Conservation (phyloP, 495 filamentous ascomycete species). For the Aspergillus leporis region DNA sequence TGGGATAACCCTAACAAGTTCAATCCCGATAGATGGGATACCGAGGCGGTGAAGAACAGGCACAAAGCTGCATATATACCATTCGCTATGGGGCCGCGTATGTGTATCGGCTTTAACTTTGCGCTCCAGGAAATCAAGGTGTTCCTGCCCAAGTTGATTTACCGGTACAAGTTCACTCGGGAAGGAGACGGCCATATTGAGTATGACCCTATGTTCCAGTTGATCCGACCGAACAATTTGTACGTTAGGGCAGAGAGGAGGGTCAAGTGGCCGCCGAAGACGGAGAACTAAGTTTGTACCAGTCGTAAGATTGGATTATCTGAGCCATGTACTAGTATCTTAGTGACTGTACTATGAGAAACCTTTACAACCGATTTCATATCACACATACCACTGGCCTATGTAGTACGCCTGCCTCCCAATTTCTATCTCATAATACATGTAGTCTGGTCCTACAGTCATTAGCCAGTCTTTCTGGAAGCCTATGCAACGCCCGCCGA, state of each 20-base stretch:
- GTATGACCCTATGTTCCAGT: conserved; percentile 58
- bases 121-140: conserved; percentile 56
- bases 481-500: too few relatives aligned
- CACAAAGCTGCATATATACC: conserved; percentile 51
- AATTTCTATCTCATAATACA: too few relatives aligned
- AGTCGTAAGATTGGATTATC: too few relatives aligned
- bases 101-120: conserved; percentile 62
- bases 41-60: conserved; percentile 44
- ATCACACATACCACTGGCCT: too few relatives aligned
- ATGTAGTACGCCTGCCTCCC: too few relatives aligned
- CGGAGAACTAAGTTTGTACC: background rate
- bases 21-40: conserved; percentile 57
- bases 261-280: conserved; percentile 42
- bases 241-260: conserved; percentile 50
- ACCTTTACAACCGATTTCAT: too few relatives aligned
- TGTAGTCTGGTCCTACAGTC: too few relatives aligned
- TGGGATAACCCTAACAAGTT: conserved; percentile 56
- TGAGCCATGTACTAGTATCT: too few relatives aligned
- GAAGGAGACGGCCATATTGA: conserved; percentile 45
- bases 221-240: conserved; percentile 57
- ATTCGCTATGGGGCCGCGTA: conserved; percentile 50
- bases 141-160: conserved; percentile 51
- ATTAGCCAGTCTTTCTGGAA: too few relatives aligned
- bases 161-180: conserved; percentile 49
- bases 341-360: too few relatives aligned